Conservation (phyloP, 805 yeast species). For the Ogataea saltuana region DNA sequence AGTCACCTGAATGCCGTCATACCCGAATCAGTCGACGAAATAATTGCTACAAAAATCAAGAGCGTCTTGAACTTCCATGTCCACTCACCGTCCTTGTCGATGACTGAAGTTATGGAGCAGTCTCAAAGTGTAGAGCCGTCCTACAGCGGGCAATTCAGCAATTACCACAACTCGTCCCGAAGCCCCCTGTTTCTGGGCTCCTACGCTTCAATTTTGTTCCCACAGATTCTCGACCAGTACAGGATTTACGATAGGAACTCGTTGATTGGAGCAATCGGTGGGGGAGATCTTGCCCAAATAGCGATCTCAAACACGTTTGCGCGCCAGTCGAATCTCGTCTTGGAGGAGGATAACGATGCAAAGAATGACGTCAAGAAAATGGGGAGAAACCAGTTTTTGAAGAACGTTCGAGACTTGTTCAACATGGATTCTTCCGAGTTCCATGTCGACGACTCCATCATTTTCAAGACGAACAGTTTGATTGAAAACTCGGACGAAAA, state of each 20-base stretch:
- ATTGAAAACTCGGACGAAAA: not conserved
- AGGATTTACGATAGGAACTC: constrained; percentile 55
- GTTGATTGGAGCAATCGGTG: constrained; percentile 56
- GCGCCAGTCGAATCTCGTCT: constrained; percentile 16
- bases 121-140: constrained; percentile 70
- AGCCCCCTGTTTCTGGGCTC: constrained; percentile 63
- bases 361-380: constrained; percentile 11
- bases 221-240: constrained; percentile 55
- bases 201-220: constrained; percentile 64
- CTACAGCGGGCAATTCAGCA: constrained; percentile 43
- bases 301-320: constrained; percentile 20
- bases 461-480: constrained; percentile 56
- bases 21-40: constrained; percentile 8
- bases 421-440: constrained; percentile 60
- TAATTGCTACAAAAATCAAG: constrained; percentile 24
- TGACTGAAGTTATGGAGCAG: constrained; percentile 57
- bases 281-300: constrained; percentile 26
- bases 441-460: constrained; percentile 53
- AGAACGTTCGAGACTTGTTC: constrained; percentile 61
- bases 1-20: constrained; percentile 29
- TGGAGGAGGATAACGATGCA: constrained; percentile 9
- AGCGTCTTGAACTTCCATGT: constrained; percentile 48
- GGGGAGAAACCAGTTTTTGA: constrained; percentile 50
- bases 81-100: constrained; percentile 43
- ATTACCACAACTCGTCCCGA: constrained; percentile 46